Conservation (phyloP, 441 rosid genomes). For the Arabidopsis hybrid region DNA sequence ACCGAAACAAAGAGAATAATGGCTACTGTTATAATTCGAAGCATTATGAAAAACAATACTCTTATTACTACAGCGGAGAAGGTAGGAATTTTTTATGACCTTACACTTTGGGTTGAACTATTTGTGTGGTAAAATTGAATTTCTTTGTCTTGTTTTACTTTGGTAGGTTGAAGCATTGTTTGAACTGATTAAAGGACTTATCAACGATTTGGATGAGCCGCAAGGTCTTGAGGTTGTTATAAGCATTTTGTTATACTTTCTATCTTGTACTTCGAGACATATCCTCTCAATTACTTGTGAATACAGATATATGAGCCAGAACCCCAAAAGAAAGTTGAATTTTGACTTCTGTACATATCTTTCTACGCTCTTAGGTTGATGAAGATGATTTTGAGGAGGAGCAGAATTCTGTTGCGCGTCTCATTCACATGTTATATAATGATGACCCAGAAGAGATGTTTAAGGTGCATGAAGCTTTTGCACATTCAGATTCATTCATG, state of each 20-base stretch:
- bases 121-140: slow-evolving; percentile 31
- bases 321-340: slow-evolving; percentile 24
- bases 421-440: slow-evolving; percentile 86
- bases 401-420: slow-evolving; percentile 96
- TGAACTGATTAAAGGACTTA: slow-evolving; percentile 90
- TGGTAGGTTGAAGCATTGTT: slow-evolving; percentile 89
- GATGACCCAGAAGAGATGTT: slow-evolving; percentile 96
- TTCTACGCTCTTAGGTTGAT: slow-evolving; percentile 63
- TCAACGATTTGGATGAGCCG: slow-evolving; percentile 82
- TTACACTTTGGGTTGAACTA: slow-evolving; percentile 26
- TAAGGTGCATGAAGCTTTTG: slow-evolving; percentile 65
- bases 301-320: not conserved
- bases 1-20: slow-evolving; percentile 86
- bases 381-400: slow-evolving; percentile 97
- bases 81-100: slow-evolving; percentile 49
- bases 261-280: slow-evolving; percentile 21
- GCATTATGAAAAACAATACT: slow-evolving; percentile 94
- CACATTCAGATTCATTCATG: slow-evolving; percentile 21
- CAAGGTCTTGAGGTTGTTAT: slow-evolving; percentile 67
- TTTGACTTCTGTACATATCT: slow-evolving; percentile 12
- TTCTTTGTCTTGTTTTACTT: slow-evolving; percentile 17
- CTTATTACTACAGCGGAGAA: slow-evolving; percentile 78
- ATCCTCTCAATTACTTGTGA: slow-evolving; percentile 22
- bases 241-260: slow-evolving; percentile 31
- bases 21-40: slow-evolving; percentile 94